These are phyloP conservation scores for Phytophthora colocasiae DNA, from an alignment of 352 stramenopile species.

Conservation along the genomic window DNA sequence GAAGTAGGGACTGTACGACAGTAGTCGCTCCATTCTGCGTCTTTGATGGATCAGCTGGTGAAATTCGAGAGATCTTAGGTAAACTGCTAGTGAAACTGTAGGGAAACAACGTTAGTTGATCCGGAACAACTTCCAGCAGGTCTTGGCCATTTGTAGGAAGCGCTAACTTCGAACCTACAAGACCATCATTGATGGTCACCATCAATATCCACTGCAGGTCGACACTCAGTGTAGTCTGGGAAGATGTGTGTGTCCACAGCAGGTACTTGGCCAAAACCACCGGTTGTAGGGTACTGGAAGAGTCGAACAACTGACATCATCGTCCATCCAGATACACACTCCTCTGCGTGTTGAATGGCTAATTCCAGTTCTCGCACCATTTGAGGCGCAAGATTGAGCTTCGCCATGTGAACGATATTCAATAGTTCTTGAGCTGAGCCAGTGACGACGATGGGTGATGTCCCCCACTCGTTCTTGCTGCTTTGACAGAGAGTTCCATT, in stretches of 20 bases:
- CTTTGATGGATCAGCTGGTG: neutral
- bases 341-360: conserved; percentile 7
- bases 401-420: conserved; percentile 17
- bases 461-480: conserved; percentile 31
- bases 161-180: conserved; percentile 29
- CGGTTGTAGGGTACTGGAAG: conserved; percentile 19
- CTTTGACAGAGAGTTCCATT: conserved; percentile 29
- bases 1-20: conserved; percentile 27
- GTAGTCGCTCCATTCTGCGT: conserved; percentile 17
- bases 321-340: conserved; percentile 6
- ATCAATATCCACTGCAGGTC: conserved; percentile 19
- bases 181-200: too few species aligned
- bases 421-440: conserved; percentile 24
- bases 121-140: conserved; percentile 13
- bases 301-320: conserved; percentile 23
- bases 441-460: conserved; percentile 18
- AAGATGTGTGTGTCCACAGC: conserved; percentile 30
- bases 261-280: conserved; percentile 19
- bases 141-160: conserved; percentile 20
- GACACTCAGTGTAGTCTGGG: conserved; percentile 39
- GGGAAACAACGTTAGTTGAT: conserved; percentile 31
- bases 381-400: conserved; percentile 19
- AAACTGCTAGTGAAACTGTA: conserved; percentile 35
- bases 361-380: conserved; percentile 21
- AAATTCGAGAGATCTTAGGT: conserved; percentile 3